These are phyloP conservation scores for Aspergillus indologenus DNA, from an alignment of 495 filamentous ascomycete genomes.

Conservation along the genomic window DNA sequence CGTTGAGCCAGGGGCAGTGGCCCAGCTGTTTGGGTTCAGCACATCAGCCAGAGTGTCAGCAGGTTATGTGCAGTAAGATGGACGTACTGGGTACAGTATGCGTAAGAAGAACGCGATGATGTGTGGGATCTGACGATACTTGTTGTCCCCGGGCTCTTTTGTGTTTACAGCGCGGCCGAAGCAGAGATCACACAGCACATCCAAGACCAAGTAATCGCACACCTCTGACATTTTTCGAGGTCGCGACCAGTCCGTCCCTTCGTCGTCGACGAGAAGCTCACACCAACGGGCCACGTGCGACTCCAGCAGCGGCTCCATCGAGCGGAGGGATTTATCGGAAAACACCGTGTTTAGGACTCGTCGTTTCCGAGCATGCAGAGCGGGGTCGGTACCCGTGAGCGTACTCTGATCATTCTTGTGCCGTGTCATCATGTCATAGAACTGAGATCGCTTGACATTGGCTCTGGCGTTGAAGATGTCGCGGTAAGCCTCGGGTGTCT, in stretches of 20 bases:
- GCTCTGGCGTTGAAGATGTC: slow-evolving; percentile 12
- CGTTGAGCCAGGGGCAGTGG: slow-evolving; percentile 9
- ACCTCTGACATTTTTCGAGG: slow-evolving; percentile 13
- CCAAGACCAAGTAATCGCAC: slow-evolving; percentile 12
- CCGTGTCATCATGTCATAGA: slow-evolving; percentile 13
- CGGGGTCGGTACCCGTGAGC: slow-evolving; percentile 9
- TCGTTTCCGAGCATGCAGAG: slow-evolving; percentile 8
- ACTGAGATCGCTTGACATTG: slow-evolving; percentile 13
- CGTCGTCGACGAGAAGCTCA: slow-evolving; percentile 5
- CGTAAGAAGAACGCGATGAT: slow-evolving; percentile 9
- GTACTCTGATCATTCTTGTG: slow-evolving; percentile 7
- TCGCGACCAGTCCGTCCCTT: neutral
- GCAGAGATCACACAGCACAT: slow-evolving; percentile 13
- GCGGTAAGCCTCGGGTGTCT: slow-evolving; percentile 6
- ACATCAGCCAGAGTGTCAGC: neutral
- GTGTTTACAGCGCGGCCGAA: slow-evolving; percentile 8
- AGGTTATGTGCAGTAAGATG: no score
- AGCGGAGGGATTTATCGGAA: slow-evolving; percentile 6
- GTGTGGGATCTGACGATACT: slow-evolving; percentile 13
- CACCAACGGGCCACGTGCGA: slow-evolving; percentile 9
- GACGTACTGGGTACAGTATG: slow-evolving; percentile 12
- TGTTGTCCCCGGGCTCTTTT: slow-evolving; percentile 6
- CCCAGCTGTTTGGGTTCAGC: slow-evolving; percentile 12
- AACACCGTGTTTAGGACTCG: slow-evolving; percentile 9
- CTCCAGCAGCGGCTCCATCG: slow-evolving; percentile 5